Conservation (phyloP, 108 stramenopile genomes). For the Cylindrotheca closterium region DNA sequence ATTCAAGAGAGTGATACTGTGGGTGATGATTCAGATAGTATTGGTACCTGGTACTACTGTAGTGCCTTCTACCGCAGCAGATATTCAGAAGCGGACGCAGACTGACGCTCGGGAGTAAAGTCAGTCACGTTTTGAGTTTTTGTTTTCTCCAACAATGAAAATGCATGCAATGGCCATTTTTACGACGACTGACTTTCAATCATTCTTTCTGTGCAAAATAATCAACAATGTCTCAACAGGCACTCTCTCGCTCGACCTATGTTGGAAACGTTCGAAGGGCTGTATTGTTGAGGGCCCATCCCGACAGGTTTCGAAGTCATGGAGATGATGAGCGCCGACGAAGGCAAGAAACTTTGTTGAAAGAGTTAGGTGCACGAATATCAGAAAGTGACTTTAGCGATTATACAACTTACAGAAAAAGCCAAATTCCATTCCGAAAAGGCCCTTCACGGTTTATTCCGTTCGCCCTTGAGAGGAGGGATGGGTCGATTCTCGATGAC, state of each 20-base stretch:
- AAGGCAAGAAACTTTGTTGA: slow-evolving; percentile 67
- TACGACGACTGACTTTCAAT: too few species aligned
- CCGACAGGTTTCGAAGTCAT: slow-evolving; percentile 74
- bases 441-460: slow-evolving; percentile 7
- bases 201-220: too few species aligned
- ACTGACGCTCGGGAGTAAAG: too few species aligned
- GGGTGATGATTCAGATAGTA: too few species aligned
- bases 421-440: not conserved
- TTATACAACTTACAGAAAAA: slow-evolving; percentile 27
- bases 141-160: too few species aligned
- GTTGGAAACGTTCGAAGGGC: slow-evolving; percentile 69
- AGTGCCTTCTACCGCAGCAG: too few species aligned
- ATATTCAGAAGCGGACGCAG: too few species aligned
- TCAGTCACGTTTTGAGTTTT: too few species aligned
- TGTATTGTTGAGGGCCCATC: slow-evolving; percentile 79
- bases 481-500: slow-evolving; percentile 54
- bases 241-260: slow-evolving; percentile 50
- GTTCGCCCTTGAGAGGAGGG: slow-evolving; percentile 66
- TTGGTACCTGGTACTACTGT: too few species aligned
- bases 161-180: too few species aligned
- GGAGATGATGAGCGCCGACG: slow-evolving; percentile 46
- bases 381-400: slow-evolving; percentile 51
- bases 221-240: not conserved
- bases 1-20: too few species aligned
- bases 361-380: slow-evolving; percentile 58